Evolutionary conservation across 1,139 yeast genomes (phyloP).

Genomic region (Scheffersomyces titani): DNA sequence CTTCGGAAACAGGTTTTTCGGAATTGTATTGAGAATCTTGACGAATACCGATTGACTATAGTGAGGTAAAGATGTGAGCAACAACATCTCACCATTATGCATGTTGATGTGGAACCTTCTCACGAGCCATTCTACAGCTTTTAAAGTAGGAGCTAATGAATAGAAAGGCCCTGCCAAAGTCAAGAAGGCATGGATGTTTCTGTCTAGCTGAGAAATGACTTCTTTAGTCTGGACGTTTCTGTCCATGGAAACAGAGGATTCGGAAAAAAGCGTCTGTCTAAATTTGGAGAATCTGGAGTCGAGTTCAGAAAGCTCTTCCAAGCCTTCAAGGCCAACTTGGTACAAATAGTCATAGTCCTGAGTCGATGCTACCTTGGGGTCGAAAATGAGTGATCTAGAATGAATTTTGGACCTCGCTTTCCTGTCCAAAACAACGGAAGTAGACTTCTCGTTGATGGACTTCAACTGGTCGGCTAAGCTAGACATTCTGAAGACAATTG

Average conservation of each 20-base stretch:
- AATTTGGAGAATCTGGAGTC: slow-evolving; percentile 78
- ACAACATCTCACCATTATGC: slow-evolving; percentile 70
- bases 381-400: slow-evolving; percentile 84
- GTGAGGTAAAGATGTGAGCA: slow-evolving; percentile 76
- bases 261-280: slow-evolving; percentile 73
- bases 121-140: slow-evolving; percentile 92
- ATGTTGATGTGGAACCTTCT: slow-evolving; percentile 88
- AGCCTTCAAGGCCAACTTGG: slow-evolving; percentile 72
- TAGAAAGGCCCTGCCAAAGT: slow-evolving; percentile 75
- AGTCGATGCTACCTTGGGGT: slow-evolving; percentile 82
- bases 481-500: slow-evolving; percentile 37
- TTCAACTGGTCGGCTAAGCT: slow-evolving; percentile 79
- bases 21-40: slow-evolving; percentile 70
- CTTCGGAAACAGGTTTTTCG: slow-evolving; percentile 64
- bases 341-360: slow-evolving; percentile 89
- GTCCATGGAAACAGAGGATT: slow-evolving; percentile 75
- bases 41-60: slow-evolving; percentile 72
- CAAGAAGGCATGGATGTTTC: slow-evolving; percentile 73
- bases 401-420: slow-evolving; percentile 85
- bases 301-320: slow-evolving; percentile 66
- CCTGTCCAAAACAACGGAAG: slow-evolving; percentile 81
- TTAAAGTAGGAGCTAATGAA: slow-evolving; percentile 71
- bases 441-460: slow-evolving; percentile 64
- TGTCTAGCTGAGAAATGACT: slow-evolving; percentile 69
- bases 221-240: slow-evolving; percentile 78